Percentiles rank a stretch among this genome's conserved stretches.
Evolutionary conservation across 2,329 filamentous ascomycete species (phyloP).

Genomic region (Pseudogymnoascus sp.): DNA sequence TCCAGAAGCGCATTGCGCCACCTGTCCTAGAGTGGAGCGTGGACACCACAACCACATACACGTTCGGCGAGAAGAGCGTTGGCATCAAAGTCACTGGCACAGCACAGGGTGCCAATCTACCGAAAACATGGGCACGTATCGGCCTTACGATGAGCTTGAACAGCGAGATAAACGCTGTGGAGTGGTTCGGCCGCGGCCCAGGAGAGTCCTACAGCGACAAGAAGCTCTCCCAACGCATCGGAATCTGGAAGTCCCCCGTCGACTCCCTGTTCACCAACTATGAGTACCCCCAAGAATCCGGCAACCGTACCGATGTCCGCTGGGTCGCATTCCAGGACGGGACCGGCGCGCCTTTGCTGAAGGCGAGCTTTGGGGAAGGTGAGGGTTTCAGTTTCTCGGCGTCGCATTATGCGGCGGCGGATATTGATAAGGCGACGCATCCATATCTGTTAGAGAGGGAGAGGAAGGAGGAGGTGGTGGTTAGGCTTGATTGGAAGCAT

Average conservation of each 20-base stretch:
- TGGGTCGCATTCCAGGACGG: conserved; percentile 44
- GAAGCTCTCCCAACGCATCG: conserved; percentile 51
- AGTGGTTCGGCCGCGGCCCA: conserved; percentile 63
- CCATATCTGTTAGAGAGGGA: conserved; percentile 49
- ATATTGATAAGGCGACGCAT: conserved; percentile 47
- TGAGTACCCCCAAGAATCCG: conserved; percentile 60
- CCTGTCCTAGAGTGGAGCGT: conserved; percentile 55
- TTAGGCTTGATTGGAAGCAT: conserved; percentile 53
- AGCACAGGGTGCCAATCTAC: conserved; percentile 40
- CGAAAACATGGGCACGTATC: conserved; percentile 53
- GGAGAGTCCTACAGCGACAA: conserved; percentile 60
- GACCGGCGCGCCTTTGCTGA: conserved; percentile 29
- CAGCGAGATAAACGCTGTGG: conserved; percentile 31
- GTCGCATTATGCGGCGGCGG: conserved; percentile 44
- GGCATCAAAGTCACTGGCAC: conserved; percentile 42
- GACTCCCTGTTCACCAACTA: conserved; percentile 51
- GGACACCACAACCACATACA: conserved; percentile 45
- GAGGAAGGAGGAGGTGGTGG: conserved; percentile 43
- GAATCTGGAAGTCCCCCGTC: conserved; percentile 40
- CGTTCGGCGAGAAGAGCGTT: conserved; percentile 41
- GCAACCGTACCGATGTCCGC: conserved; percentile 55
- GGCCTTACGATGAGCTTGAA: conserved; percentile 46
- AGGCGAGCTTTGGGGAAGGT: conserved; percentile 38
- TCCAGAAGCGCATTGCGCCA: conserved; percentile 50
- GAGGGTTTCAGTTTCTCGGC: conserved; percentile 49